A percentile compares a stretch with the other conserved stretches of the same genome.
Conservation (phyloP, 2,329 filamentous ascomycete genomes). For the Allantophomopsis lycopodina region DNA sequence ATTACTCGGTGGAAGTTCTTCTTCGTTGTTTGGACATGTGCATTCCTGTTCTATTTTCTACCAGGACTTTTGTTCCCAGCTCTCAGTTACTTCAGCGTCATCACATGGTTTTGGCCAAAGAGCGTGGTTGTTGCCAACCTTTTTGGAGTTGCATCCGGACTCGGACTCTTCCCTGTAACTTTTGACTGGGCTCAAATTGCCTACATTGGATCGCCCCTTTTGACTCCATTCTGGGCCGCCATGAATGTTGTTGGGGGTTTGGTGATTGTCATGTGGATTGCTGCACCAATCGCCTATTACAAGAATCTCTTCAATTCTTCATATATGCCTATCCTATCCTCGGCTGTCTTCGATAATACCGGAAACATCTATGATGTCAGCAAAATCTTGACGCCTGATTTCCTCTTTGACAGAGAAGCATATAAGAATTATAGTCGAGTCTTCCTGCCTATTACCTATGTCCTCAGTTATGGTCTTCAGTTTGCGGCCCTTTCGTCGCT, state of each 20-base stretch:
- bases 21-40: constrained; percentile 53
- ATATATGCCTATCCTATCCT: constrained; percentile 77
- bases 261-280: constrained; percentile 72
- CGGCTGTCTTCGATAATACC: constrained; percentile 74
- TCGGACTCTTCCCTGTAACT: constrained; percentile 73
- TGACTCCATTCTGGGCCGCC: constrained; percentile 78
- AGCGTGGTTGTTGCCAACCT: constrained; percentile 79
- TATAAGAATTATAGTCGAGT: constrained; percentile 75
- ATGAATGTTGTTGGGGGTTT: constrained; percentile 74
- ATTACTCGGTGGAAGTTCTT: constrained; percentile 81
- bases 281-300: constrained; percentile 72
- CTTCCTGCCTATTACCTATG: constrained; percentile 77
- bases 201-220: constrained; percentile 66
- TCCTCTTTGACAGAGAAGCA: constrained; percentile 62
- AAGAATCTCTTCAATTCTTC: constrained; percentile 66
- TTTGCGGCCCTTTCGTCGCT: constrained; percentile 73
- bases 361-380: constrained; percentile 70
- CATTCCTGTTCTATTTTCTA: constrained; percentile 74
- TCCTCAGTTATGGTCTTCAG: constrained; percentile 74
- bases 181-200: constrained; percentile 90
- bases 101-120: constrained; percentile 80
- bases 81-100: constrained; percentile 76
- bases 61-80: constrained; percentile 73
- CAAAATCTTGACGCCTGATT: constrained; percentile 64
- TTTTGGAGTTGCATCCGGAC: constrained; percentile 73